Evolutionary conservation across 805 yeast species (phyloP), one percentile per base, ranked within the genome.

Genomic region (Starmerella ratchasimensis): DNA sequence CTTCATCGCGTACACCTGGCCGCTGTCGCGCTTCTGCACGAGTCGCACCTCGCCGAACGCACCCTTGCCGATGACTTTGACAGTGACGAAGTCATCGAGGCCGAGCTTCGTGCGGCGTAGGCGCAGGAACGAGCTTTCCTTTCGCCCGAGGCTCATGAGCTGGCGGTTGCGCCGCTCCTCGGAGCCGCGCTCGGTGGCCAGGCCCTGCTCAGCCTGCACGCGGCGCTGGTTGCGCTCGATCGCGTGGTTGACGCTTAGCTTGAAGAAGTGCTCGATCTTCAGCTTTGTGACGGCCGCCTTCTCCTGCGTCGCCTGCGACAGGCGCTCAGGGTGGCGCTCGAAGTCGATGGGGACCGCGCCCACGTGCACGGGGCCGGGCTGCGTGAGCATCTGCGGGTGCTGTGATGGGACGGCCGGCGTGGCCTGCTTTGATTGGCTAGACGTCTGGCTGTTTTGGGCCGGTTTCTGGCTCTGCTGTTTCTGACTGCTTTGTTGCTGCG

Each of bases 21-120:
- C 94, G 1, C 90, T 79, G 59, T 90, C 98, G 37, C 65, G 68
- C 64, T 86, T 88, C 55, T 90, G 96, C 11, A 90, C 97, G 37
- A 90, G 65, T 45, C 96, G 71, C 25, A 90, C 98, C 55, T 84
- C 96, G 44, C 98, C 98, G 63, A 90, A 90, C 0, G 98, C 95
- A 46, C 98, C 98, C 57, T 90, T 90, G 34, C 98, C 98, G 47
- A 74, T 71, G 25, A 80, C 94, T 59, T 83, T 83, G 38, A 84
- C 93, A 1, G 95, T 84, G 42, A 67, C 71, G 60, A 84, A 51
- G 60, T 84, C 96, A 28, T 79, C 90, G 30, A 83, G 63, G 1
- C 83, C 70, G 37, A 84, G 64, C 53, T 84, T 71, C 1, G 95
- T 84, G 57, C 96, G 71, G 48, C 95, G 65, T 38, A 84, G 67